Evolutionary conservation across 805 yeast genomes (phyloP), one percentile per base, ranked within the genome.

Genomic region (Candida hispaniensis): DNA sequence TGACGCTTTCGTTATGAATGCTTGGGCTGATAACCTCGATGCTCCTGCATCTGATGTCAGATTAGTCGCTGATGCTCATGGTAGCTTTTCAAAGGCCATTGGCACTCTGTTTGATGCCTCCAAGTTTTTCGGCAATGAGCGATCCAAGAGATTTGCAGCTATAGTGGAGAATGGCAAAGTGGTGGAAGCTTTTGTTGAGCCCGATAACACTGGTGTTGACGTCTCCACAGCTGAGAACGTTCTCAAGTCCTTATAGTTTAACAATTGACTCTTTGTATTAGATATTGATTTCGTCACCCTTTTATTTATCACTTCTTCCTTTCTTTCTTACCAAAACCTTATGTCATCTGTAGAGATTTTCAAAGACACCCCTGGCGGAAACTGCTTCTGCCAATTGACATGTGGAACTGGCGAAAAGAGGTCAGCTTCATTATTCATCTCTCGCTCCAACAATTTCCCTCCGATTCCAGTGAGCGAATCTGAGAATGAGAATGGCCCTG

Each of bases 1-100:
- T 56, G 95, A 85, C 53, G 69, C 91, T 3, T 85, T 85, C 55
- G 94, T 83, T 32, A 71, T 75, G 50, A 69, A 71, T 47, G 86
- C 91, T 0, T 85, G 94, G 93, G 72, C 70, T 26, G 68, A 73
- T 39, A 49, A 39, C 2, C 41, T 60, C 20, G 39, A 35, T 12
- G 40, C 36, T 9, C 50, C 47, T 7, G 45, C 39, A 17, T 48
- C 44, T 12, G 46, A 47, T 26, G 58, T 76, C 36, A 65, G 68
- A 39, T 70, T 79, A 53, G 63, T 83, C 44, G 82, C 93, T 25
- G 95, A 85, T 56, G 76, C 91, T n/a, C 57, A 62, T 38, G 93
- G 79, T 15, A 76, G 72, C 33, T 80, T 83, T 52, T 69, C 78
- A 43, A 63, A 63, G 38, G 71, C 69, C 13, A 63, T 78, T 51